Percentiles rank a stretch among this genome's conserved stretches.
phyloP scores from a whole-genome alignment of 2,329 filamentous ascomycete genomes.

The Pseudogymnoascus sp. region DNA sequence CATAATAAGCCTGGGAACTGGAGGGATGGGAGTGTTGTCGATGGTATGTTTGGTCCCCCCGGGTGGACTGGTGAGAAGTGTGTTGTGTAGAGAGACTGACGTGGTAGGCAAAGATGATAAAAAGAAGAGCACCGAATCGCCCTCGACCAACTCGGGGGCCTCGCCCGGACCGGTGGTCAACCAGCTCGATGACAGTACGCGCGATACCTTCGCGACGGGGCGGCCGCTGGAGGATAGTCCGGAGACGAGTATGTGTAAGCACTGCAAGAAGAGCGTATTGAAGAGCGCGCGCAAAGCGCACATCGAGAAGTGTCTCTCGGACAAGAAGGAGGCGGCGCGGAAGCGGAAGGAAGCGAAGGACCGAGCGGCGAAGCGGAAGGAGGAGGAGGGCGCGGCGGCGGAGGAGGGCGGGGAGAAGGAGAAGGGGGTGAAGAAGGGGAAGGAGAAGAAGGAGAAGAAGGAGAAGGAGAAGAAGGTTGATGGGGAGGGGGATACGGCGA shows the following conservation, averaged over 20 bases:
- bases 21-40: slow-evolving; percentile 57
- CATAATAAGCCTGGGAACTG: slow-evolving; percentile 61
- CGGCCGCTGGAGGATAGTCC: slow-evolving; percentile 72
- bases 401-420: slow-evolving; percentile 34
- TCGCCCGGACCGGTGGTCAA: slow-evolving; percentile 52
- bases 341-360: slow-evolving; percentile 30
- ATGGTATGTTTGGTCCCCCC: slow-evolving; percentile 41
- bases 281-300: slow-evolving; percentile 69
- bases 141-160: slow-evolving; percentile 34
- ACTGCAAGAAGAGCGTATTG: slow-evolving; percentile 84
- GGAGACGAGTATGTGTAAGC: slow-evolving; percentile 80
- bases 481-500: slow-evolving; percentile 27
- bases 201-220: slow-evolving; percentile 73
- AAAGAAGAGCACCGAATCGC: slow-evolving; percentile 39
- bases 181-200: slow-evolving; percentile 65
- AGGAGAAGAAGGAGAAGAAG: slow-evolving; percentile 28
- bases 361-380: slow-evolving; percentile 27
- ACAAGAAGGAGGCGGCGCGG: slow-evolving; percentile 34
- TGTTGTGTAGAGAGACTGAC: neutral
- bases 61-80: neutral
- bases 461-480: slow-evolving; percentile 19
- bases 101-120: slow-evolving; percentile 39
- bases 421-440: slow-evolving; percentile 16
- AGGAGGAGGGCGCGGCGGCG: slow-evolving; percentile 30
- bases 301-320: slow-evolving; percentile 72